Evolutionary conservation across 306 rosid genomes (phyloP), one percentile per base, ranked within the genome.

Genomic region (Quillaja saponaria): DNA sequence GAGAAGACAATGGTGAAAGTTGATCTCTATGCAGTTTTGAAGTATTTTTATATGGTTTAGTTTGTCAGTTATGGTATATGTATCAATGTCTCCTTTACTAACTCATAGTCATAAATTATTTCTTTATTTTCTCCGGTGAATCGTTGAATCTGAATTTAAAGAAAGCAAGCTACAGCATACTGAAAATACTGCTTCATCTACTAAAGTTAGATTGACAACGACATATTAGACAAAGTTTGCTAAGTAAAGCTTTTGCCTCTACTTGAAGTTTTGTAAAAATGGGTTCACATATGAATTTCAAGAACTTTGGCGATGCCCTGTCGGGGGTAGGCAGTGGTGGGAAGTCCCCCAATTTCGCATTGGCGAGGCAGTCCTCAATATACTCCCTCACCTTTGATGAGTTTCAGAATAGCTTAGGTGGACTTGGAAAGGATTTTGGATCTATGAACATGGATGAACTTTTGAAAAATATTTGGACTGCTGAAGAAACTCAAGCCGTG

Each of bases 361-460:
- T 92, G 56, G 52, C 69, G 19, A 75, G 96, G 39, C 95, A 92
- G 74, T 13, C 91, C 40, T 86, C 99, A 1, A 34, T 92, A 12
- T 92, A 89, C 81, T 81, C 99, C 1, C 63, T 92, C 13, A 92
- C 99, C 5, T 86, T 92, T 77, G 99, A 92, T 62, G 96, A 89
- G 86, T 78, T 92, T 19, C 96, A 89, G 72, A 92, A 61, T 78
- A 82, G 87, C 6, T 31, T 81, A 57, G 90, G 92, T 42, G 88
- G 94, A 20, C 2, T 66, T 46, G 99, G 99, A 9, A 92, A 86
- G 80, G 99, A 92, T 62, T 87, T 84, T 60, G 96, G 96, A 35
- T 92, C 99, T 0, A 89, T 92, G 99, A 92, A 92, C 80, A 92
- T 92, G 99, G 99, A 92, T 73, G 99, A 92, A 58, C 87, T 92